Conservation (phyloP, 371 early-diverging fungal genomes). For the Rhizopus arrhizus region DNA sequence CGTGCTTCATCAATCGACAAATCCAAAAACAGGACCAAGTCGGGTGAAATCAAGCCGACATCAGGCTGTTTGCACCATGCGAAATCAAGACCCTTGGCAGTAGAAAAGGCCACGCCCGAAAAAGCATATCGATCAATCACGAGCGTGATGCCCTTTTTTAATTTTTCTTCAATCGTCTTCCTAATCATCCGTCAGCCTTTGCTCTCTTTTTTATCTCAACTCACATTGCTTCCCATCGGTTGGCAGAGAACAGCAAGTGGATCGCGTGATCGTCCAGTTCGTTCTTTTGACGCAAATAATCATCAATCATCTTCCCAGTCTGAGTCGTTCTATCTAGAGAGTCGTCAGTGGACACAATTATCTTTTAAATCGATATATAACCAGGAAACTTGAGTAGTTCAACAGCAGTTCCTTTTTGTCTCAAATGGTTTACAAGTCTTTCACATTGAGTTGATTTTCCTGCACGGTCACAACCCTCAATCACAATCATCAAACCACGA, state of each 20-base stretch:
- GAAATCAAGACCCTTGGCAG: conserved; percentile 87
- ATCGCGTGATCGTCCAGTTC: conserved; percentile 85
- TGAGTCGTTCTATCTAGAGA: conserved; percentile 84
- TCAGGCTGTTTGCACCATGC: conserved; percentile 93
- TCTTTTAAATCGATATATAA: conserved; percentile 17
- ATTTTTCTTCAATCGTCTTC: conserved; percentile 53
- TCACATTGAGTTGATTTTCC: conserved; percentile 95
- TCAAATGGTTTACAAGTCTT: conserved; percentile 65
- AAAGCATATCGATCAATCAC: conserved; percentile 98
- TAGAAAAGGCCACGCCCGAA: conserved; percentile 95
- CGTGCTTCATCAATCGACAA: conserved; percentile 76
- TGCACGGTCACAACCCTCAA: conserved; percentile 96
- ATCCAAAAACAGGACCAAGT: conserved; percentile 91
- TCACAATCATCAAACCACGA: conserved; percentile 93
- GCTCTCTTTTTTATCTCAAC: neutral
- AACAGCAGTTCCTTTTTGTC: conserved; percentile 42
- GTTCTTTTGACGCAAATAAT: conserved; percentile 72
- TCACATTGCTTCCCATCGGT: conserved; percentile 57
- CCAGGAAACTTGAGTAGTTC: conserved; percentile 79
- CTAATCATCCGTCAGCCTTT: conserved; percentile 26
- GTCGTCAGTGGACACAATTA: neutral
- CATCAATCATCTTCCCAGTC: conserved; percentile 91
- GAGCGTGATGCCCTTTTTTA: conserved; percentile 72
- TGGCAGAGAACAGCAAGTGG: conserved; percentile 96
- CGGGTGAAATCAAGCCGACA: conserved; percentile 85